Conservation (phyloP, 2,329 filamentous ascomycete genomes). For the Xylariaceae sp. region DNA sequence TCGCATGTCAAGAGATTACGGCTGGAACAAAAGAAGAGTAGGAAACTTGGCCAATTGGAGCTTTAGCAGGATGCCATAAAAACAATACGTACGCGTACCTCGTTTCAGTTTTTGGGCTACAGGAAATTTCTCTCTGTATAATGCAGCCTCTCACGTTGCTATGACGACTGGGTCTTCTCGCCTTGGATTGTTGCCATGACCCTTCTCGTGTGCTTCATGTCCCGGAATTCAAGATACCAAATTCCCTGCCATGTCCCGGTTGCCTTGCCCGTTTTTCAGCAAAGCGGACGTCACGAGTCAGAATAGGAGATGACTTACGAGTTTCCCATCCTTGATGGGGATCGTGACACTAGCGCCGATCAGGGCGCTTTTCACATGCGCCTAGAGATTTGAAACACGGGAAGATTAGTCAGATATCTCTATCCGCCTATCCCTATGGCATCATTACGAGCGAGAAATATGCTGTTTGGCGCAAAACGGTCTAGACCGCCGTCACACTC, state of each 20-base stretch:
- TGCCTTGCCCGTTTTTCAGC: too few species aligned
- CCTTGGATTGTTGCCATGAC: slow-evolving; percentile 94
- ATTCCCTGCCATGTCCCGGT: slow-evolving; percentile 79
- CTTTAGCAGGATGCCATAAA: slow-evolving; percentile 1
- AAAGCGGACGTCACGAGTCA: too few species aligned
- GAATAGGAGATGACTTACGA: slow-evolving; percentile 45
- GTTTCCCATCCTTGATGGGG: slow-evolving; percentile 78
- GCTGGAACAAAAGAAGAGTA: too few species aligned
- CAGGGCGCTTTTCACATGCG: slow-evolving; percentile 87
- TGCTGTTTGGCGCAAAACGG: too few species aligned
- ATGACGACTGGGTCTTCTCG: slow-evolving; percentile 53
- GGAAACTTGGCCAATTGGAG: slow-evolving; percentile 3
- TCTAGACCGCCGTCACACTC: too few species aligned
- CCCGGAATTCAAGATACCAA: slow-evolving; percentile 90
- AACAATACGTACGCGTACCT: too few species aligned
- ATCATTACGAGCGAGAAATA: too few species aligned
- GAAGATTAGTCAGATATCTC: background rate
- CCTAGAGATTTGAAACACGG: slow-evolving; percentile 42
- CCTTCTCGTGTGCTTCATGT: slow-evolving; percentile 67
- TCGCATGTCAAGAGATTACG: slow-evolving; percentile 10
- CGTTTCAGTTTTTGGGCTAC: too few species aligned
- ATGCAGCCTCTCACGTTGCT: slow-evolving; percentile 3
- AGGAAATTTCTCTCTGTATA: background rate
- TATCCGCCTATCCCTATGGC: too few species aligned
- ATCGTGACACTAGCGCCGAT: slow-evolving; percentile 86